Conservation (phyloP, 176 grass and related monocot species). For the Pontederia crassipes region DNA sequence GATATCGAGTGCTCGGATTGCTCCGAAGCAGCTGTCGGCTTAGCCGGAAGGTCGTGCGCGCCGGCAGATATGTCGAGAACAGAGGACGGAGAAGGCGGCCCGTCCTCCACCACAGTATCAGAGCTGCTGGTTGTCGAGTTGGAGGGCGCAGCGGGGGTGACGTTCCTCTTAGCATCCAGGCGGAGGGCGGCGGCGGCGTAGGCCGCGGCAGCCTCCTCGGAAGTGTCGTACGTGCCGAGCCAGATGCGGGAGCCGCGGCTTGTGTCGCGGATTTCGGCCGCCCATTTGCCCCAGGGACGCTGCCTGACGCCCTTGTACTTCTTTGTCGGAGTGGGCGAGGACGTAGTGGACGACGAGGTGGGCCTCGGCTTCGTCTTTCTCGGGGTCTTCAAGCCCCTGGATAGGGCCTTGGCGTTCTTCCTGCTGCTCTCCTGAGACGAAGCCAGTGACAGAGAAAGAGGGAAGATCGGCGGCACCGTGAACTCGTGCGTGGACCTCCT, state of each 20-base stretch:
- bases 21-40: neutral
- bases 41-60: neutral
- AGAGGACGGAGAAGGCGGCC: conserved; percentile 35
- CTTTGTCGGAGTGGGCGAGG: neutral
- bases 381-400: neutral
- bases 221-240: conserved; percentile 84
- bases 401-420: neutral
- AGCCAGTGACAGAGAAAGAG: neutral
- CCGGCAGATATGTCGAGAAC: conserved; percentile 17
- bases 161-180: conserved; percentile 50
- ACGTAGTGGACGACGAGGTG: neutral
- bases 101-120: conserved; percentile 20
- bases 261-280: conserved; percentile 87
- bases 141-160: conserved; percentile 20
- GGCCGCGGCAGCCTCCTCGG: conserved; percentile 41
- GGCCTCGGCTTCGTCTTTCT: neutral
- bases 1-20: neutral
- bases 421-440: conserved; percentile 5
- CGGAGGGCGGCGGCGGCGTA: conserved; percentile 41
- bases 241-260: conserved; percentile 60
- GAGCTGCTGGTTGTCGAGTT: neutral
- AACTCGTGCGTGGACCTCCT: conserved; percentile 38
- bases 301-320: conserved; percentile 61
- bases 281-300: conserved; percentile 92
- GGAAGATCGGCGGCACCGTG: conserved; percentile 24